Conservation (phyloP, 148 eudicot genomes). For the Arbutus unedo region DNA sequence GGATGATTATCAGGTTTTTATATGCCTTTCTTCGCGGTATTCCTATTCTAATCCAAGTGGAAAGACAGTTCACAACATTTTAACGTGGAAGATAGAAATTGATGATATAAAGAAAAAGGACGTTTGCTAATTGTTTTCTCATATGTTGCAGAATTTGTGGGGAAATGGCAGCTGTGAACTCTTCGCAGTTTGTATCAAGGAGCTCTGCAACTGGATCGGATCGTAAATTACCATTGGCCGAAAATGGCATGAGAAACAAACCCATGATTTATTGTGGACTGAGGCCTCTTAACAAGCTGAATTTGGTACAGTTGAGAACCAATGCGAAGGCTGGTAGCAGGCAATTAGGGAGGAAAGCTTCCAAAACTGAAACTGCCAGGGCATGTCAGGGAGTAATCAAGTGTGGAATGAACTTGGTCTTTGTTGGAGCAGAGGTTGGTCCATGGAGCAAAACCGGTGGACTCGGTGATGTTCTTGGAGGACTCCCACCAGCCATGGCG, state of each 20-base stretch:
- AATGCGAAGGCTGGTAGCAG: conserved; percentile 15
- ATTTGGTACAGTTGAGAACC: conserved; percentile 28
- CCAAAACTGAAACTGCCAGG: conserved; percentile 9
- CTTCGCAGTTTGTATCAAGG: not conserved
- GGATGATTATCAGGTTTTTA: not conserved
- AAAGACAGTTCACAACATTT: too few species aligned
- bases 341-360: conserved; percentile 14
- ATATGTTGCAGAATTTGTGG: not conserved
- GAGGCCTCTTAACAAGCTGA: conserved; percentile 32
- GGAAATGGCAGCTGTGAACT: conserved; percentile 1
- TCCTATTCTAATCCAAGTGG: not conserved
- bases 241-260: conserved; percentile 29
- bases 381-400: conserved; percentile 16
- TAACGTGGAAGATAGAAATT: too few species aligned
- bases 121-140: not conserved
- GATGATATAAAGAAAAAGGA: not conserved
- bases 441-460: conserved; percentile 99
- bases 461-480: conserved; percentile 96
- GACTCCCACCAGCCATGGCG: conserved; percentile 91
- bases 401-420: conserved; percentile 65
- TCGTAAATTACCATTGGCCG: not conserved
- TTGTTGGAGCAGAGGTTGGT: conserved; percentile 69
- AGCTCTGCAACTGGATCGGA: not conserved
- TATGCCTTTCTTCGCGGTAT: not conserved
- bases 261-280: conserved; percentile 35